Conservation (phyloP, 495 filamentous ascomycete genomes). For the Evernia prunastri region DNA sequence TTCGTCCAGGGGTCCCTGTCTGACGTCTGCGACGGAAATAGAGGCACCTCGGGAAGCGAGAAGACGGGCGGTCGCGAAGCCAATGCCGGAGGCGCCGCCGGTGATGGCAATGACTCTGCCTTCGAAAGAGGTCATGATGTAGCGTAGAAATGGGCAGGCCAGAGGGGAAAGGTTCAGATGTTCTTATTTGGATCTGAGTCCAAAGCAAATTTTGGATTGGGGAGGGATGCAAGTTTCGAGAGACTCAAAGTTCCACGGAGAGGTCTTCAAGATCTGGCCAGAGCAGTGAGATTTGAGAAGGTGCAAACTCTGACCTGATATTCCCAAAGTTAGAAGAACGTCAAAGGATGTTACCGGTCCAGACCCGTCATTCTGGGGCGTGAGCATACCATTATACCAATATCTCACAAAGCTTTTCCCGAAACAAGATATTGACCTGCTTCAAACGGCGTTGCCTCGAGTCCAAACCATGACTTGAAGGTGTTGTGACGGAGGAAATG, state of each 20-base stretch:
- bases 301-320: not conserved
- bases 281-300: not conserved
- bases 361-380: not conserved
- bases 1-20: conserved; percentile 32
- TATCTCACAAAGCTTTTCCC: not conserved
- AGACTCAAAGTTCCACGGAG: not conserved
- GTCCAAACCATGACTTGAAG: not conserved
- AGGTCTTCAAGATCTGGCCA: not conserved
- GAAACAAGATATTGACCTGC: not conserved
- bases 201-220: not conserved
- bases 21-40: conserved; percentile 49
- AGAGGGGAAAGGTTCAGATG: not conserved
- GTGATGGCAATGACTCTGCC: conserved; percentile 49
- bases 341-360: not conserved
- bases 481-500: not conserved
- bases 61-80: conserved; percentile 48
- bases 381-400: too few species aligned
- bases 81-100: conserved; percentile 50
- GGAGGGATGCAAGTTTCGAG: not conserved
- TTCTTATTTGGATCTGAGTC: not conserved
- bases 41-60: conserved; percentile 43
- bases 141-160: not conserved
- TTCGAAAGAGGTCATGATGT: conserved; percentile 24
- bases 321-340: too few species aligned
- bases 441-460: not conserved